phyloP scores from a whole-genome alignment of 768 basidiomycete species.

The Suillus sp. region DNA sequence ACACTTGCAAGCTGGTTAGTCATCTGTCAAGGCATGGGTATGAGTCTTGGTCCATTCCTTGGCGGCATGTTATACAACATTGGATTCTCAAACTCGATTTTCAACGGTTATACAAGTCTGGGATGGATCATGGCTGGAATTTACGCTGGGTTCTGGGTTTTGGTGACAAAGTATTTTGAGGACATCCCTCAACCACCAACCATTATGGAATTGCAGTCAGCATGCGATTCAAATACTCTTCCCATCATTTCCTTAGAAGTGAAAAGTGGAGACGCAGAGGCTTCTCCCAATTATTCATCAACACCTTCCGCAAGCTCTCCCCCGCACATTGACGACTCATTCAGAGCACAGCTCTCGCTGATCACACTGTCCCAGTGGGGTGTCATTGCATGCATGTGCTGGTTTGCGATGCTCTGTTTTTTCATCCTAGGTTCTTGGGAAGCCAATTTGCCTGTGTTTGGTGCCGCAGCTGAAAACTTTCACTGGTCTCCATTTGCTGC shows the following conservation, averaged over 20 bases:
- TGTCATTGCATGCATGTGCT: conserved; percentile 64
- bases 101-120: conserved; percentile 70
- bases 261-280: neutral
- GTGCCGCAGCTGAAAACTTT: conserved; percentile 43
- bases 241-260: neutral
- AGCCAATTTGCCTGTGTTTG: conserved; percentile 65
- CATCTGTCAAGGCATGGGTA: conserved; percentile 61
- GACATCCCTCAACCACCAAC: conserved; percentile 36
- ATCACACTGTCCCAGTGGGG: conserved; percentile 47
- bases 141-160: conserved; percentile 55
- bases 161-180: conserved; percentile 39
- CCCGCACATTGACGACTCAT: conserved; percentile 13
- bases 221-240: neutral
- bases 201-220: conserved; percentile 16
- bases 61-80: conserved; percentile 64
- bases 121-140: conserved; percentile 63
- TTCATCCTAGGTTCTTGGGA: conserved; percentile 74
- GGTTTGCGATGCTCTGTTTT: conserved; percentile 70
- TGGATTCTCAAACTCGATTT: conserved; percentile 54
- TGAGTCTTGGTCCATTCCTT: conserved; percentile 64
- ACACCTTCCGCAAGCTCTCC: neutral
- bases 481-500: conserved; percentile 64
- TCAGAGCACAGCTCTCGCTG: conserved; percentile 16
- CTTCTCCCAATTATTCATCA: conserved; percentile 5
- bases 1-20: conserved; percentile 67